A percentile compares a stretch with the other conserved stretches of the same genome.
These are phyloP conservation scores for Tubosaeta brunneosetosa DNA, from an alignment of 768 basidiomycete genomes.

Conservation along the genomic window DNA sequence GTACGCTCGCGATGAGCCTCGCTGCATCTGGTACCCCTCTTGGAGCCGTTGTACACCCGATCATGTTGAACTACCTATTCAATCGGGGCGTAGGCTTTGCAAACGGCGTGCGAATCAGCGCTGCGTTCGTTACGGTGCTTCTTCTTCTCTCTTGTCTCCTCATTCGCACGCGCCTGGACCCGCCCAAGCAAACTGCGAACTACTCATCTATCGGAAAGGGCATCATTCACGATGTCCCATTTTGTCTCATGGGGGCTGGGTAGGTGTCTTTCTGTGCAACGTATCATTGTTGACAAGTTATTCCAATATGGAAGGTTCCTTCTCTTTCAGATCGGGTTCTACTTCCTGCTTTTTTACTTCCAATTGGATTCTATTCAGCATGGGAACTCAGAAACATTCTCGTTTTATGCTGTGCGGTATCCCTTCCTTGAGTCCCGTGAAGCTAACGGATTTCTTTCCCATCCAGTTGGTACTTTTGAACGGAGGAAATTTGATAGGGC, in stretches of 20 bases:
- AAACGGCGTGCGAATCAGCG: conserved; percentile 46
- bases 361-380: conserved; percentile 50
- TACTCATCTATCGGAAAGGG: conserved; percentile 15
- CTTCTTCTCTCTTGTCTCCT: conserved; percentile 32
- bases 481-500: conserved; percentile 46
- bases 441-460: not conserved
- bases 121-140: conserved; percentile 36
- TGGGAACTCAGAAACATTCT: conserved; percentile 41
- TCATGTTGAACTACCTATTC: conserved; percentile 30
- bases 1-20: conserved; percentile 43
- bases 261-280: conserved; percentile 5
- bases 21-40: conserved; percentile 36
- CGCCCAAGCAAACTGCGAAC: conserved; percentile 14
- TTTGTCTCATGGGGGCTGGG: conserved; percentile 18
- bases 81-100: conserved; percentile 32
- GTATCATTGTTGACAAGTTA: not conserved
- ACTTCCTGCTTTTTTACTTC: conserved; percentile 52
- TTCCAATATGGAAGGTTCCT: conserved; percentile 7
- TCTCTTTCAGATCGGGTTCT: conserved; percentile 36
- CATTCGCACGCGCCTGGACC: conserved; percentile 39
- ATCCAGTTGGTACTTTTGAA: conserved; percentile 49
- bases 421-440: not conserved
- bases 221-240: conserved; percentile 13
- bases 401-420: conserved; percentile 50
- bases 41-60: conserved; percentile 23